Base-by-base conservation (phyloP, 2,329 filamentous ascomycete species). In the Botrytis pseudocinerea region DNA sequence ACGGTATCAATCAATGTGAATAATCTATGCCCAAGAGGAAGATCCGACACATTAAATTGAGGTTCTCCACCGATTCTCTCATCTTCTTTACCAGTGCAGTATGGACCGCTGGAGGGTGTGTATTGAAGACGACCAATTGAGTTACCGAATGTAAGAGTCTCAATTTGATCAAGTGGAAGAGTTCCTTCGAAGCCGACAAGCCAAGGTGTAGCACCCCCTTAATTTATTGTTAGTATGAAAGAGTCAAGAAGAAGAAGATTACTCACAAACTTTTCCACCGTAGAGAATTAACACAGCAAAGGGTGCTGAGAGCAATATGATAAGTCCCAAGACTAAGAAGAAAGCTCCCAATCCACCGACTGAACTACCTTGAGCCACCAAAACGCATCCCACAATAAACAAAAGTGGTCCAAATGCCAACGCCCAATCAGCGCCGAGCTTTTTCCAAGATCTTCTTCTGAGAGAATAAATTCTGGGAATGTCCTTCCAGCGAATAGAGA, bases 401-500 rank as follows among this genome's bases (percentile, higher is more conserved):
- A 65, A 64, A 25, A 61, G 9, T 59, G 73, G 57, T 35, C 73
- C 72, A 22, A 61, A 66, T 22, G 68, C 57, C 35, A 73, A 59
- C 2, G 68, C 25, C 7, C 12, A n/a, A 22, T 38, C 48, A 60
- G 72, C 72, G 10, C 60, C 61, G 2, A 71, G 9, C 42, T 71
- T 73, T 44, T 73, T 73, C 72, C 68, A 73, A 4, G 72, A 65
- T 40, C 35, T 18, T 25, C 54, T 63, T 22, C 51, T 66, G 9
- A 64, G 38, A 20, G 65, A 69, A 40, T 68, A 61, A 46, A 73
- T 73, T 48, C 74, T 28, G 32, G 64, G 59, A 70, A 82, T 80
- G 28, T 78, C 74, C 59, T 81, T 80, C 80, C 81, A 82, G 22
- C 79, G 78, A 57, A 82, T 81, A 25, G 78, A 77, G 42, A 80